These are phyloP conservation scores for Penicillium sp. DNA, from an alignment of 2,329 filamentous ascomycete species.

Conservation along the genomic window DNA sequence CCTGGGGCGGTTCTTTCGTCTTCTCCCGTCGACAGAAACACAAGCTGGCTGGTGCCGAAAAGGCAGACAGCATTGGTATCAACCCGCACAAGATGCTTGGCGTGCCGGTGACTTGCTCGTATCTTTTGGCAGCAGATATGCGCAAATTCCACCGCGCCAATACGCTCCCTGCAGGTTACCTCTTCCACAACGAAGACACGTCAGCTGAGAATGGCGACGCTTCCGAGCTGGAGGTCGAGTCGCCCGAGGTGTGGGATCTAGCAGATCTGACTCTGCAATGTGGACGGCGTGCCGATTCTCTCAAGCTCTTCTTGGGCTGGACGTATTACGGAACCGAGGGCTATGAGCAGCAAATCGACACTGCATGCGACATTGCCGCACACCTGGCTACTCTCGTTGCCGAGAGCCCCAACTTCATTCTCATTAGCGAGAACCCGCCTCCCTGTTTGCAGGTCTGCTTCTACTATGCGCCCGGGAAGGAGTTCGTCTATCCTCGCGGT, in stretches of 20 bases:
- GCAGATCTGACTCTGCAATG: conserved; percentile 92
- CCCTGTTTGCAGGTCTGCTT: conserved; percentile 95
- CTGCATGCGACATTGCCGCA: conserved; percentile 65
- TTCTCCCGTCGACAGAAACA: conserved; percentile 62
- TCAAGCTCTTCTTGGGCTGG: conserved; percentile 87
- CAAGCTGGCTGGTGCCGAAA: conserved; percentile 65
- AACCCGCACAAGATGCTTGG: conserved; percentile 98
- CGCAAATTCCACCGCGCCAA: conserved; percentile 74
- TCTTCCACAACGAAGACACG: conserved; percentile 61
- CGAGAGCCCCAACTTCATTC: conserved; percentile 55
- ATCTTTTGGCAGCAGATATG: conserved; percentile 74
- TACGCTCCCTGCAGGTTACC: conserved; percentile 78
- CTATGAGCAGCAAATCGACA: conserved; percentile 64
- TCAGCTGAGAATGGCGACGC: conserved; percentile 25
- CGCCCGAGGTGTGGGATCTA: conserved; percentile 71
- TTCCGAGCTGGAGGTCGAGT: conserved; percentile 29
- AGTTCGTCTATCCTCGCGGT: conserved; percentile 38
- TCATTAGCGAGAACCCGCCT: conserved; percentile 70
- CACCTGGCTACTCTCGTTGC: conserved; percentile 61
- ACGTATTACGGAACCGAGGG: conserved; percentile 77
- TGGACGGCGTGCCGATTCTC: conserved; percentile 73
- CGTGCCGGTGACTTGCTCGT: conserved; percentile 83
- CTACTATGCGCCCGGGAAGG: conserved; percentile 65
- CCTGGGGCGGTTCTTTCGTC: conserved; percentile 80
- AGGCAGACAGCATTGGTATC: conserved; percentile 76